Evolutionary conservation across 352 stramenopile species (phyloP), one percentile per base, ranked within the genome.

Genomic region (Phytophthora chlamydospora): DNA sequence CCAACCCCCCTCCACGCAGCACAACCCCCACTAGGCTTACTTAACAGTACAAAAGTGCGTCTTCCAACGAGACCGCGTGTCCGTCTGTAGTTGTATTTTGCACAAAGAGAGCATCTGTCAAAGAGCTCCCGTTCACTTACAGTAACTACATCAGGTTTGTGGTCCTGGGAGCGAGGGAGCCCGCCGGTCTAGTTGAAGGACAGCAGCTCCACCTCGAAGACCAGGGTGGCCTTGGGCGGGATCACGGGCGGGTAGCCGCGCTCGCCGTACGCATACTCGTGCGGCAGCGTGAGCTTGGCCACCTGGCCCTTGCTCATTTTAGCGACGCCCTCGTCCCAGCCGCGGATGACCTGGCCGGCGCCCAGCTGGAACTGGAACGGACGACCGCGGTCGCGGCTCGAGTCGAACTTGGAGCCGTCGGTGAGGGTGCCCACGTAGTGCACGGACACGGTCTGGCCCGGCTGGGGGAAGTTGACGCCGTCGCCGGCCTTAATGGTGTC

Each of bases 211-310:
- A 98, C 90, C 60, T 98, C 94, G 73, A 98, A 98, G 44, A 95
- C 85, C 40, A 98, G 75, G 68, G 92, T 95, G 43, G 96, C 90
- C 66, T 96, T 95, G 43, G 91, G 89, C 32, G 93, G 92, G 59
- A 98, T 96, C 46, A 93, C 73, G 41, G 91, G 91, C 11, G 88
- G 88, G 49, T 96, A 93, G 33, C 96, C 94, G 39, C 76, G 58
- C 55, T 83, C 80, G 36, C 96, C 96, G 69, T 99, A 99, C 24
- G 90, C 96, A 78, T 97, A 98, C 69, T 98, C 91, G 48, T 83
- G 78, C n/a, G 95, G 88, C 55, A 98, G 93, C 48, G 83, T 82
- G 24, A 99, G 81, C 58, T 96, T 94, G 29, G 93, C 91, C 31
- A 97, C 83, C 75, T 99, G 93, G 35, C 96, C 96, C 36, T 98